Evolutionary conservation across 164 flowering plant species (phyloP).

Genomic region (Kalanchoe fedtschenkoi): DNA sequence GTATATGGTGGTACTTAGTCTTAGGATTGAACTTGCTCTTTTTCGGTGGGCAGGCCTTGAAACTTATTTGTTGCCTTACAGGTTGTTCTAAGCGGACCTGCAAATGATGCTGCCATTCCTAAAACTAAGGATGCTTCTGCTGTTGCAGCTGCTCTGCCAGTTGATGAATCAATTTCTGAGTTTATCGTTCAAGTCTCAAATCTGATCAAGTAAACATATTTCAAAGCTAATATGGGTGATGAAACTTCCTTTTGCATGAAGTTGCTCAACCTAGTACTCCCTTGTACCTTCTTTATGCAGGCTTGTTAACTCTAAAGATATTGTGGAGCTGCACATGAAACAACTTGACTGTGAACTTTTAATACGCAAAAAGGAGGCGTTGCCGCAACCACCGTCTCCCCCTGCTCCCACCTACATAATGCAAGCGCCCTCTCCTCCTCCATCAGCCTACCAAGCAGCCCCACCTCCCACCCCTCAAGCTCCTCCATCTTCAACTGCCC

Average conservation of each 20-base stretch:
- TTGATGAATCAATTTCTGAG: slow-evolving; percentile 46
- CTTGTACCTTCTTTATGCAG: slow-evolving; percentile 24
- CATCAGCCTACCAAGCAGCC: slow-evolving; percentile 14
- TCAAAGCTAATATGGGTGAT: not conserved
- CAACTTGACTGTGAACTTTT: slow-evolving; percentile 62
- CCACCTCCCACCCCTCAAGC: slow-evolving; percentile 20
- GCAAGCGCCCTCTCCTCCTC: slow-evolving; percentile 22
- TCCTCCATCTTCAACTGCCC: slow-evolving; percentile 17
- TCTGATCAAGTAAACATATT: slow-evolving; percentile 40
- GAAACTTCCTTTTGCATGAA: not conserved
- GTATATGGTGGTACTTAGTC: slow-evolving; percentile 35
- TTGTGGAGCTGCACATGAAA: slow-evolving; percentile 72
- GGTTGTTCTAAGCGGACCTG: slow-evolving; percentile 43
- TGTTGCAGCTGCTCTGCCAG: slow-evolving; percentile 22
- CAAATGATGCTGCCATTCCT: slow-evolving; percentile 26
- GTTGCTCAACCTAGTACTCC: not conserved
- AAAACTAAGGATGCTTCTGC: slow-evolving; percentile 16
- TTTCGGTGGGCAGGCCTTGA: slow-evolving; percentile 17
- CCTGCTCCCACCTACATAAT: slow-evolving; percentile 32
- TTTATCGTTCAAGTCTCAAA: slow-evolving; percentile 53
- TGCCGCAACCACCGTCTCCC: slow-evolving; percentile 35
- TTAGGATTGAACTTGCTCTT: slow-evolving; percentile 18
- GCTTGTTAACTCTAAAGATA: slow-evolving; percentile 83
- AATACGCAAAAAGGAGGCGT: slow-evolving; percentile 79
- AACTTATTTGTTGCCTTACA: slow-evolving; percentile 29